Base-by-base conservation (phyloP, 805 yeast species). In the Clavispora asparagi region DNA sequence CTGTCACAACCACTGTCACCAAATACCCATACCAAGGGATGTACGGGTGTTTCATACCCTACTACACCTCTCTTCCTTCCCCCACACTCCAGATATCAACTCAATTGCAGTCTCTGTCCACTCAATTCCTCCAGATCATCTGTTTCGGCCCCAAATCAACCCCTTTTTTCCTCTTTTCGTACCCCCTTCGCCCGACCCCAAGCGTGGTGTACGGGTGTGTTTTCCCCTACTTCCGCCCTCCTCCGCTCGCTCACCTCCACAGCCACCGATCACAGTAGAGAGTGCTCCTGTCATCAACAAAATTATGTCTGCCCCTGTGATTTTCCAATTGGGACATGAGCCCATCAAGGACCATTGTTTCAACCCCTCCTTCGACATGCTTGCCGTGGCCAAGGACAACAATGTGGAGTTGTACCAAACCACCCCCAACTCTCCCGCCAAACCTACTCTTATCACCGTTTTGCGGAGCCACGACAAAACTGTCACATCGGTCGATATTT, bases 301-400 rank as follows among this genome's bases (percentile, higher is more conserved):
- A 11, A 11, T 17, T 13, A 46, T 43, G 47, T 25, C 50, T 25
- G 43, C 62, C 11, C 74, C 81, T 43, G 61, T 65, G 30, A 61
- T 67, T 36, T 83, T 79, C 63, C 83, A 79, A 60, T 79, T 92
- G 60, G 90, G 95, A 53, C 87, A 83, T 64, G 78, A 77, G 46
- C 92, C 97, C 52, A 87, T 91, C 59, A 87, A 91, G 60, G 96
- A 94, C 63, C 98, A 92, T 66, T 83, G 90, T 48, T 91, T 88
- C 68, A 83, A 90, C 26, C 74, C 77, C 19, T 95, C 88, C 65
- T 67, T 72, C 47, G 57, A 66, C 30, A 51, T 70, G 19, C 76
- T 94, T 49, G 98, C 97, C 14, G 80, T 92, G 50, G 87, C 98
- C 43, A 85, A 87, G 55, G 89, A 79, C 45, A 83, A 78, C 55